Percentiles rank a stretch among this genome's conserved stretches.
These are phyloP conservation scores for Helotiales sp. DNA, from an alignment of 2,329 filamentous ascomycete species.

Conservation along the genomic window DNA sequence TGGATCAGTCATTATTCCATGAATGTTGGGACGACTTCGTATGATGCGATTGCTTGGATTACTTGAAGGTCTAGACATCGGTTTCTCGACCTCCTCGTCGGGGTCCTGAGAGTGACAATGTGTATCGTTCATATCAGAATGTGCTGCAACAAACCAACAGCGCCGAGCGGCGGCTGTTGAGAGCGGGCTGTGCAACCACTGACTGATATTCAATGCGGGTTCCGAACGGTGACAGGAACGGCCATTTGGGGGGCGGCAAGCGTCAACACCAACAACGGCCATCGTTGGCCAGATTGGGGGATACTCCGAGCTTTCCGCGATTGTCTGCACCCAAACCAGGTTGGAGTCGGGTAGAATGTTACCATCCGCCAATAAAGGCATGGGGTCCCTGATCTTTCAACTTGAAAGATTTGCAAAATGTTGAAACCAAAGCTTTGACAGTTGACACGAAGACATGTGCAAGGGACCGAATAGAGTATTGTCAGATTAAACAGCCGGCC, in stretches of 20 bases:
- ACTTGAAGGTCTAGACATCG: background rate
- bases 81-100: background rate
- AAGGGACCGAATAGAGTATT: slow-evolving; percentile 4
- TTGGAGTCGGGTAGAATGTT: background rate
- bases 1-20: slow-evolving; percentile 3
- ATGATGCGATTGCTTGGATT: background rate
- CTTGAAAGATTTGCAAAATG: background rate
- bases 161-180: slow-evolving; percentile 4
- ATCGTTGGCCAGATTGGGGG: background rate
- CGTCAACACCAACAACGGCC: slow-evolving; percentile 2
- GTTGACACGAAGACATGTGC: background rate
- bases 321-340: slow-evolving; percentile 1
- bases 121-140: background rate
- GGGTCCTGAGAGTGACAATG: background rate
- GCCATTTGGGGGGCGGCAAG: slow-evolving; percentile 1
- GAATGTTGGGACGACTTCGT: slow-evolving; percentile 6
- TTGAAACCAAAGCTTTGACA: background rate
- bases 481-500: slow-evolving; percentile 20
- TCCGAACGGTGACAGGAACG: slow-evolving; percentile 16
- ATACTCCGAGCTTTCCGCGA: background rate
- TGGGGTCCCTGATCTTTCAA: background rate
- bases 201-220: slow-evolving; percentile 17
- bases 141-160: background rate
- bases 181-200: slow-evolving; percentile 6
- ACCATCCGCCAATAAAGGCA: slow-evolving; percentile 6